phyloP scores from a whole-genome alignment of 805 yeast species.

The Kazachstania psychrophila region DNA sequence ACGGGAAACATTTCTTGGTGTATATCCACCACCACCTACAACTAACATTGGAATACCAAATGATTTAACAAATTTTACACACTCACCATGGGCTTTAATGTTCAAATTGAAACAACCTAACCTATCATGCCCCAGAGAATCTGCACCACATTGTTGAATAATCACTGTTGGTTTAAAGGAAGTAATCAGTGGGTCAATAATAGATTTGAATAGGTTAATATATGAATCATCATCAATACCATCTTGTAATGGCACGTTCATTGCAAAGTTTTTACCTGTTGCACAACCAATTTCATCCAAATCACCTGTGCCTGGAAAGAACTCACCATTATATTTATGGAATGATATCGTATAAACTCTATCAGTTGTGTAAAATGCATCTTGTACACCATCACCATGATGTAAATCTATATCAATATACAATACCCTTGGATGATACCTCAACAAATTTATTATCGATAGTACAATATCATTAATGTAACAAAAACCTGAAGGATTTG shows the following conservation, averaged over 20 bases:
- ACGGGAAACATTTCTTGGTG: conserved; percentile 93
- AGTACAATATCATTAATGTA: conserved; percentile 84
- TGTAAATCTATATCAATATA: conserved; percentile 88
- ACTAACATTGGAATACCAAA: conserved; percentile 88
- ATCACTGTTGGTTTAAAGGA: conserved; percentile 90
- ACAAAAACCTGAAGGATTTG: conserved; percentile 86
- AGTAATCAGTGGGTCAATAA: conserved; percentile 81
- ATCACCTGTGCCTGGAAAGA: conserved; percentile 91
- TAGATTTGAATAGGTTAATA: conserved; percentile 43
- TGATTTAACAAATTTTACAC: conserved; percentile 77
- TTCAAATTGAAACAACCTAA: conserved; percentile 92
- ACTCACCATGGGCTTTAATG: conserved; percentile 92
- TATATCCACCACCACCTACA: conserved; percentile 97
- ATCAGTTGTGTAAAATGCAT: conserved; percentile 86
- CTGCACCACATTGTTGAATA: conserved; percentile 98
- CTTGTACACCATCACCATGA: conserved; percentile 94
- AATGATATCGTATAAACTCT: conserved; percentile 85
- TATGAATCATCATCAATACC: conserved; percentile 83
- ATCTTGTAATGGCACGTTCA: conserved; percentile 81
- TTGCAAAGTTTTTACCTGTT: conserved; percentile 71
- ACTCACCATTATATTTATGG: conserved; percentile 83
- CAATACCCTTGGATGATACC: conserved; percentile 77
- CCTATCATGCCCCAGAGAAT: conserved; percentile 90
- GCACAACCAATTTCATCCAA: conserved; percentile 78
- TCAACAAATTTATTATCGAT: conserved; percentile 67